phyloP scores from a whole-genome alignment of 176 grass and related monocot genomes.

The Zea mays region DNA sequence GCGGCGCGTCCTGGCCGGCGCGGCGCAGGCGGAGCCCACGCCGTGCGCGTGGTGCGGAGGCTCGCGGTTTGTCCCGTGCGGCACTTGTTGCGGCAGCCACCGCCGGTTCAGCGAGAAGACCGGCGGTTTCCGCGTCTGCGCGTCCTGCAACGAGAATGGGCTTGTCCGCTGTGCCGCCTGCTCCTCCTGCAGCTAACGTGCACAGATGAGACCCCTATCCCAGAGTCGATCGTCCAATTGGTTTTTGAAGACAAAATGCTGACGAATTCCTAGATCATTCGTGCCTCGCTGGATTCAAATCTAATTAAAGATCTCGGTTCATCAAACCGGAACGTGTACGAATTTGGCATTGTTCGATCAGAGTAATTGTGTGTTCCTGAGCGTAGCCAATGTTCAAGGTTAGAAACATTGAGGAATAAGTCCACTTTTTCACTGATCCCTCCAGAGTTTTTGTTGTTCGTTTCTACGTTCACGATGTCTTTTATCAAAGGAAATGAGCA shows the following conservation, averaged over 20 bases:
- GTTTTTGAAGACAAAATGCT: not conserved
- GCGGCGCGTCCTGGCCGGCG: slow-evolving; percentile 54
- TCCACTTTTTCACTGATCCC: not conserved
- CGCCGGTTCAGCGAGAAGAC: slow-evolving; percentile 77
- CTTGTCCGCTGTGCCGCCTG: slow-evolving; percentile 69
- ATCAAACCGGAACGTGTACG: slow-evolving; percentile 1
- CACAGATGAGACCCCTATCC: not conserved
- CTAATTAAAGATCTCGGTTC: slow-evolving; percentile 11
- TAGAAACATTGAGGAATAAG: slow-evolving; percentile 33
- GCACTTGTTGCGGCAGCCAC: slow-evolving; percentile 60
- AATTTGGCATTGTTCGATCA: slow-evolving; percentile 11
- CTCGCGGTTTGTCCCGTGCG: slow-evolving; percentile 57
- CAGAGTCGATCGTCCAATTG: not conserved
- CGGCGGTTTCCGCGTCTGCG: slow-evolving; percentile 68
- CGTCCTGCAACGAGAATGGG: slow-evolving; percentile 84
- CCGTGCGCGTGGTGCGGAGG: slow-evolving; percentile 71
- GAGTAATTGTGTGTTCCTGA: not conserved
- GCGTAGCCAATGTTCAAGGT: slow-evolving; percentile 26
- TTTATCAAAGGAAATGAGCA: too few species aligned
- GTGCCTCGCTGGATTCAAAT: slow-evolving; percentile 33
- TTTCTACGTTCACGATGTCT: not conserved
- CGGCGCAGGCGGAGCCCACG: slow-evolving; percentile 13
- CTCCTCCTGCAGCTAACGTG: slow-evolving; percentile 24
- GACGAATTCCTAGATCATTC: slow-evolving; percentile 1
- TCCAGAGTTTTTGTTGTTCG: not conserved